Evolutionary conservation across 495 filamentous ascomycete species (phyloP), one percentile per base, ranked within the genome.

Genomic region (Annulohypoxylon stygium): DNA sequence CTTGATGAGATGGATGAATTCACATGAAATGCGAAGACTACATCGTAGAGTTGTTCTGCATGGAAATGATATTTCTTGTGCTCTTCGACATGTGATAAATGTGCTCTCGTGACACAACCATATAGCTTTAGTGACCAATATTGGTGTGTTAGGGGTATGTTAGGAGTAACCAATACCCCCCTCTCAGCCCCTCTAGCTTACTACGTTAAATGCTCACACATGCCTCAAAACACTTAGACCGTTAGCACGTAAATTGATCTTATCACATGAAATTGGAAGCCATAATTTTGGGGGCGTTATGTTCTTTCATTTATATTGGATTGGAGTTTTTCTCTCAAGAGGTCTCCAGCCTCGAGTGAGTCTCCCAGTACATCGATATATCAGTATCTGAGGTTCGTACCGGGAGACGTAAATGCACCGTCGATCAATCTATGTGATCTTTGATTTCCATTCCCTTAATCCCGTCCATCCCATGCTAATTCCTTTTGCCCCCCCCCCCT

Each of bases 281-380:
- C 25, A 26, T 61, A 47, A 47, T 53, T 61, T n/a, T 53, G 53
- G 18, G n/a, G 30, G 58, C 20, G 47, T 57, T 54, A 53, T 54
- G 20, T 37, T 64, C 16, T 51, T 72, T 65, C 30, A 59, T 73
- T 62, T 45, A 60, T 63, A 60, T 69, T 67, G 25, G 71, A 74
- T 74, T 60, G 71, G 71, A 66, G 71, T 69, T 51, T 66, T 74
- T 63, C 71, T 69, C 71, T 74, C 71, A 65, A 74, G 61, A 69
- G 71, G 66, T 50, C 61, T 59, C 71, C 61, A 66, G 66, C 71
- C 71, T 74, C 71, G 71, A 74, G 71, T 23, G 51, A 61, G 65
- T 74, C 55, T 55, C 65, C 61, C 51, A 18, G 66, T 18, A 60
- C 36, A 12, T 43, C 8, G 25, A 23, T 26, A n/a, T 61, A 33